Percentiles rank a stretch among this genome's conserved stretches.
Conservation (phyloP, 2,329 filamentous ascomycete species). For the Scytalidium lignicola region DNA sequence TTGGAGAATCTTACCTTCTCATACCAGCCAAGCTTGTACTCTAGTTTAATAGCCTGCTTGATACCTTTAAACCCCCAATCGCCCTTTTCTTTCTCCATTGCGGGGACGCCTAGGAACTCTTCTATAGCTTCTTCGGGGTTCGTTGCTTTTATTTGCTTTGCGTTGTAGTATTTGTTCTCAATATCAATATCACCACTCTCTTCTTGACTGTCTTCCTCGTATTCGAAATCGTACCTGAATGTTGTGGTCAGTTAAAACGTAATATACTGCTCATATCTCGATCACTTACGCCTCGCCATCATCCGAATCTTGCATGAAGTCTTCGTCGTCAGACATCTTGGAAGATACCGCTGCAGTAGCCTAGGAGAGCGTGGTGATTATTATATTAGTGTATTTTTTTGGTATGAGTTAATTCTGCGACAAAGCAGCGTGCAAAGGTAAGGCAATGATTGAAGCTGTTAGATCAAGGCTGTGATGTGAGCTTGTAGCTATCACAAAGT, state of each 20-base stretch:
- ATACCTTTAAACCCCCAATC: constrained; percentile 99
- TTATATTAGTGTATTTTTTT: no score
- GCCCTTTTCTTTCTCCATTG: constrained; percentile 82
- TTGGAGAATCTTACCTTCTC: constrained; percentile 53
- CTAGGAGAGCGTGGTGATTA: background rate
- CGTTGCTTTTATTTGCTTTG: constrained; percentile 87
- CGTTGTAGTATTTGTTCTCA: constrained; percentile 99
- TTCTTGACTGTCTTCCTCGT: constrained; percentile 85
- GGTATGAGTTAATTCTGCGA: no score
- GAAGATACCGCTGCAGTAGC: background rate
- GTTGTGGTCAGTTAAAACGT: constrained; percentile 12
- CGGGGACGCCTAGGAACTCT: constrained; percentile 86
- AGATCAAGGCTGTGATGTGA: background rate
- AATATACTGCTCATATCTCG: constrained; percentile 4
- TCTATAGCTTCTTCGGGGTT: constrained; percentile 84
- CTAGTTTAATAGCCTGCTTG: constrained; percentile 96
- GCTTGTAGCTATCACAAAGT: background rate
- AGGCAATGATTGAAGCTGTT: background rate
- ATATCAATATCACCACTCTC: constrained; percentile 87
- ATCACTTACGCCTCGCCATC: constrained; percentile 64
- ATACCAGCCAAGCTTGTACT: constrained; percentile 88
- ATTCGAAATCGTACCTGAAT: constrained; percentile 86
- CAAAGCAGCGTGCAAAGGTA: no score
- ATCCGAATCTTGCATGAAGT: constrained; percentile 91
- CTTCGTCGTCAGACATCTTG: constrained; percentile 58